Conservation (phyloP, 768 basidiomycete species). For the Collybia nuda region DNA sequence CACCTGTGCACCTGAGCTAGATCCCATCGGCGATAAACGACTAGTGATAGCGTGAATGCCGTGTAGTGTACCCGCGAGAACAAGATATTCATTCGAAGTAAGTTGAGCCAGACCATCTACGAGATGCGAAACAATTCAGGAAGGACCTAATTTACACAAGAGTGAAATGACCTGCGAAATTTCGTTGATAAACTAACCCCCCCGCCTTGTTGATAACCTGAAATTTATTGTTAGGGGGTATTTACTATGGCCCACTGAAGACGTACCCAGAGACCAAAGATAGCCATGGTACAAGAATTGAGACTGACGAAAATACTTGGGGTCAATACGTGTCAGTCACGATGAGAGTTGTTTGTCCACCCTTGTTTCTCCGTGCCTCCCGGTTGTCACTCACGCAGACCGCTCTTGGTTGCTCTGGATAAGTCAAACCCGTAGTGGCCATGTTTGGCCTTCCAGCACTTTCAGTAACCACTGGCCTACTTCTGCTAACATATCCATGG, state of each 20-base stretch:
- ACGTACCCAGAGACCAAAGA: constrained; percentile 81
- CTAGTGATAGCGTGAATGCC: constrained; percentile 99
- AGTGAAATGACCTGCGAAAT: constrained; percentile 71
- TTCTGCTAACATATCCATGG: constrained; percentile 26
- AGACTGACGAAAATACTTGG: neutral
- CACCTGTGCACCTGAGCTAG: constrained; percentile 88
- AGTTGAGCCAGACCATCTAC: constrained; percentile 89
- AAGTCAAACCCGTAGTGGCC: neutral
- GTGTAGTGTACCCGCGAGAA: constrained; percentile 94
- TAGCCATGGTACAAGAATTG: constrained; percentile 51
- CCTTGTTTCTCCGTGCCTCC: too few species aligned
- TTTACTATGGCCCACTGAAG: neutral
- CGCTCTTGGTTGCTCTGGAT: too few species aligned
- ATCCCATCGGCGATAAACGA: constrained; percentile 78
- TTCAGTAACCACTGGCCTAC: constrained; percentile 21
- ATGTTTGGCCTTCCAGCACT: neutral
- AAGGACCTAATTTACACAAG: neutral
- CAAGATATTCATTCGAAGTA: constrained; percentile 92
- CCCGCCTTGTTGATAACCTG: constrained; percentile 99
- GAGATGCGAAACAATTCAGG: constrained; percentile 4
- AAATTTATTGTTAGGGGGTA: constrained; percentile 11
- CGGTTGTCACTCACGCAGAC: neutral
- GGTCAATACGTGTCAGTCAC: too few species aligned
- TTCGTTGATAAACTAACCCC: constrained; percentile 91
- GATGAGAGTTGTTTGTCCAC: too few species aligned